Percentiles rank a stretch among this genome's conserved stretches.
These are phyloP conservation scores for Crucihimalaya himalaica DNA, from an alignment of 345 rosid species.

Conservation along the genomic window DNA sequence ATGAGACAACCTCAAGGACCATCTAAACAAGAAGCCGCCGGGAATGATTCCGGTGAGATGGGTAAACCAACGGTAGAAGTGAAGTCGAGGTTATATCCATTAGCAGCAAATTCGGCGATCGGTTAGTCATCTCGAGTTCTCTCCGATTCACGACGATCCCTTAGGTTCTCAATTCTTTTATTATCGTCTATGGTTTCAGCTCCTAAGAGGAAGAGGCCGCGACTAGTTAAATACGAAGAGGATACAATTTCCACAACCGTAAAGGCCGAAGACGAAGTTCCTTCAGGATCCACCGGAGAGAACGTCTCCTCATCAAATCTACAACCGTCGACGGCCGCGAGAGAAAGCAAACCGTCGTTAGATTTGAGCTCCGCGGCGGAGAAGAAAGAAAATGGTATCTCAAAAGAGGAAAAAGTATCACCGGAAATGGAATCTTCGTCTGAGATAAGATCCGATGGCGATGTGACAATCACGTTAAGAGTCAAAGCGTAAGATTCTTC, in stretches of 20 bases:
- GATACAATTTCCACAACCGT: conserved; percentile 29
- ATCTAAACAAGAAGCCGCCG: conserved; percentile 45
- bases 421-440: conserved; percentile 54
- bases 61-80: conserved; percentile 27
- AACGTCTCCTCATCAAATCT: too few relatives aligned
- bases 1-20: conserved; percentile 57
- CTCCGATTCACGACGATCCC: not conserved
- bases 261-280: not conserved
- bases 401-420: conserved; percentile 54
- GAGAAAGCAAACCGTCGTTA: conserved; percentile 16
- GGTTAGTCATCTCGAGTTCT: conserved; percentile 45
- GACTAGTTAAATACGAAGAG: conserved; percentile 68
- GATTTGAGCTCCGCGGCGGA: conserved; percentile 42
- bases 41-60: conserved; percentile 25
- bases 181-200: conserved; percentile 45
- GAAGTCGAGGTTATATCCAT: too few relatives aligned
- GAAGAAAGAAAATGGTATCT: not conserved
- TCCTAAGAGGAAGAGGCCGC: conserved; percentile 81
- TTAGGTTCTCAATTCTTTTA: not conserved
- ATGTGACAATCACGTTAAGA: conserved; percentile 41
- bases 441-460: conserved; percentile 48
- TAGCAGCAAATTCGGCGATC: conserved; percentile 47
- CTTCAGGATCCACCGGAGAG: not conserved
- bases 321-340: conserved; percentile 28
- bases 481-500: conserved; percentile 53